These are phyloP conservation scores for Phytophthora litchii DNA, from an alignment of 352 stramenopile genomes.

Conservation along the genomic window DNA sequence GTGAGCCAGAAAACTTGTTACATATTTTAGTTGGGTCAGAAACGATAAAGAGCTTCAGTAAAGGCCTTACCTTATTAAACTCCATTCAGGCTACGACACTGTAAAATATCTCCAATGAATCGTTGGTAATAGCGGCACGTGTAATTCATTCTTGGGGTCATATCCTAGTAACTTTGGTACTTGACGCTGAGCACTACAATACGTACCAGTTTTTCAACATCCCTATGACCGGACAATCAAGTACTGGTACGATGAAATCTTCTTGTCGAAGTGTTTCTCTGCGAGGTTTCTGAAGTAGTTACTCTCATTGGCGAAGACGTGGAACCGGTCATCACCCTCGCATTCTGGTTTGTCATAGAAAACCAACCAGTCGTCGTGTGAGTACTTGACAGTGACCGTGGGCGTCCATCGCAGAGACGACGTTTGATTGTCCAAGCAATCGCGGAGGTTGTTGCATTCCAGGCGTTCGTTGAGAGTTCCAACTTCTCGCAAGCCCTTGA, in stretches of 20 bases:
- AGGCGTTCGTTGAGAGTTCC: background rate
- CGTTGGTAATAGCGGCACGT: too few species aligned
- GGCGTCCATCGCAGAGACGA: background rate
- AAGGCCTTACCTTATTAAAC: too few species aligned
- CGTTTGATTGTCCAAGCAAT: background rate
- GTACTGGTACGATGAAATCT: conserved; percentile 4
- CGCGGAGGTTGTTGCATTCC: conserved; percentile 1
- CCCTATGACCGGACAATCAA: background rate
- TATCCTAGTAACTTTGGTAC: too few species aligned
- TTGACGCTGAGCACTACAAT: too few species aligned
- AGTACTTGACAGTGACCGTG: conserved; percentile 1
- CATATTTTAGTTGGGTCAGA: too few species aligned
- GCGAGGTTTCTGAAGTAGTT: conserved; percentile 2
- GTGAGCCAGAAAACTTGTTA: too few species aligned
- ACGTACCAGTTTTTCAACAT: too few species aligned
- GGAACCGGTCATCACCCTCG: background rate
- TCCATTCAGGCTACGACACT: too few species aligned
- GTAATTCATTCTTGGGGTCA: too few species aligned
- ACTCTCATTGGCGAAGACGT: background rate
- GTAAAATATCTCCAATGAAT: too few species aligned
- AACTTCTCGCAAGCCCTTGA: background rate
- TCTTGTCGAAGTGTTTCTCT: background rate
- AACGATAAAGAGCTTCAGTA: too few species aligned
- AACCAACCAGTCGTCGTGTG: conserved; percentile 2
- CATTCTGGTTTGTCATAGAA: background rate